Evolutionary conservation across 129 eudicot genomes (phyloP).

Genomic region (Flaveria linearis): DNA sequence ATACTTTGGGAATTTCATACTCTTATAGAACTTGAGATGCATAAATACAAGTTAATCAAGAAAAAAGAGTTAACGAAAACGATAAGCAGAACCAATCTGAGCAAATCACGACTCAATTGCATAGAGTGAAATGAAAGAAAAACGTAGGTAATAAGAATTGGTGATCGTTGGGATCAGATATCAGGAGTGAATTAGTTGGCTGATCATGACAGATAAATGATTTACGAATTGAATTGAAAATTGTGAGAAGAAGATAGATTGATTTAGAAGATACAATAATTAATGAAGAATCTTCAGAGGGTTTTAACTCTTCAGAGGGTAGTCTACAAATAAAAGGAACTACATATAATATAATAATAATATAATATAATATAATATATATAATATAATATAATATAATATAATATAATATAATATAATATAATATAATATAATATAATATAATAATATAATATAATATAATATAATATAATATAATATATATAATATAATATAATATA

Average conservation of each 20-base stretch:
- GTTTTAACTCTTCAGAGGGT: constrained; percentile 25
- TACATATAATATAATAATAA: too few relatives aligned
- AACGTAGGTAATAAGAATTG: constrained; percentile 18
- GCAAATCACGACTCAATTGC: not conserved
- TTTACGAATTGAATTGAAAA: not conserved
- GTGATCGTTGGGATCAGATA: constrained; percentile 33
- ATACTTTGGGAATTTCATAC: too few relatives aligned
- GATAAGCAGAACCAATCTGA: constrained; percentile 25
- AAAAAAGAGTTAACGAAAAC: constrained; percentile 9
- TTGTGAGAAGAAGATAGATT: not conserved
- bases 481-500: too few relatives aligned
- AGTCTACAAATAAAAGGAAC: too few relatives aligned
- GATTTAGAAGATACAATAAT: not conserved
- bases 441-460: too few relatives aligned
- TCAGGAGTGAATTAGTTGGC: constrained; percentile 9
- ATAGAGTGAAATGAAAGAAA: not conserved
- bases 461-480: too few relatives aligned
- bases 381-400: too few relatives aligned
- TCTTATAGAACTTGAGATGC: too few relatives aligned
- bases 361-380: too few relatives aligned
- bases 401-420: too few relatives aligned
- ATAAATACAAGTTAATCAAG: not conserved
- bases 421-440: too few relatives aligned
- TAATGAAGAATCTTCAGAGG: not conserved
- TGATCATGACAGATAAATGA: not conserved